These are phyloP conservation scores for Gentiana macrophylla DNA, from an alignment of 257 asterid genomes.

Conservation along the genomic window DNA sequence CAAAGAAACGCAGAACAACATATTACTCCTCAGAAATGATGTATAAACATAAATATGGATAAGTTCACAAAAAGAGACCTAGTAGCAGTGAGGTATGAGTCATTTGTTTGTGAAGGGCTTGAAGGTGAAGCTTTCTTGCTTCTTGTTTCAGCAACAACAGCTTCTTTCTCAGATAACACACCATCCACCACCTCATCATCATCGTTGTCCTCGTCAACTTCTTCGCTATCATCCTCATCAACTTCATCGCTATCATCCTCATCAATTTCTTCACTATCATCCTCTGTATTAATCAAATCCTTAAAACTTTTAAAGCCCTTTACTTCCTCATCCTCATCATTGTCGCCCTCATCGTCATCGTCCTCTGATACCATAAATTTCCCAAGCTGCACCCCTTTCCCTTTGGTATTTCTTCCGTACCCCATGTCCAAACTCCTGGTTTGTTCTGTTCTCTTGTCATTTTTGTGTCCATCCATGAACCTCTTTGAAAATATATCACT, in stretches of 20 bases:
- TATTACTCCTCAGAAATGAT: neutral
- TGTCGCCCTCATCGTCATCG: slow-evolving; percentile 21
- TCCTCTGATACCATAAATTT: slow-evolving; percentile 28
- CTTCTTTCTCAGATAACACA: slow-evolving; percentile 17
- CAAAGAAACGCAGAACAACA: slow-evolving; percentile 2
- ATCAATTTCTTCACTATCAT: slow-evolving; percentile 30
- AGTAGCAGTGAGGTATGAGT: slow-evolving; percentile 79
- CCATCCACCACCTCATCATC: slow-evolving; percentile 17
- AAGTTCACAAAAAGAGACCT: slow-evolving; percentile 26
- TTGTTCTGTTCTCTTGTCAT: slow-evolving; percentile 20
- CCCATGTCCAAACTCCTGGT: slow-evolving; percentile 15
- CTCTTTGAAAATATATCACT: slow-evolving; percentile 12
- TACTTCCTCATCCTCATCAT: slow-evolving; percentile 11
- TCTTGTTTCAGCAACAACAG: slow-evolving; percentile 3
- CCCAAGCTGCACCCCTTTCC: slow-evolving; percentile 23
- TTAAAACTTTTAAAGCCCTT: slow-evolving; percentile 40
- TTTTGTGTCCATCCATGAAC: slow-evolving; percentile 10
- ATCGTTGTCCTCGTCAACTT: neutral
- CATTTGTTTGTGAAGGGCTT: slow-evolving; percentile 31
- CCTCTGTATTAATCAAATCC: slow-evolving; percentile 58
- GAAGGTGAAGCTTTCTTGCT: slow-evolving; percentile 13
- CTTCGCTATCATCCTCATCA: slow-evolving; percentile 9
- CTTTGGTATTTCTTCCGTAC: slow-evolving; percentile 16
- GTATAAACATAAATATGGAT: neutral
- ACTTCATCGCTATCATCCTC: slow-evolving; percentile 26